Conservation (phyloP, 331 rosid species). For the Stylosanthes scabra region DNA sequence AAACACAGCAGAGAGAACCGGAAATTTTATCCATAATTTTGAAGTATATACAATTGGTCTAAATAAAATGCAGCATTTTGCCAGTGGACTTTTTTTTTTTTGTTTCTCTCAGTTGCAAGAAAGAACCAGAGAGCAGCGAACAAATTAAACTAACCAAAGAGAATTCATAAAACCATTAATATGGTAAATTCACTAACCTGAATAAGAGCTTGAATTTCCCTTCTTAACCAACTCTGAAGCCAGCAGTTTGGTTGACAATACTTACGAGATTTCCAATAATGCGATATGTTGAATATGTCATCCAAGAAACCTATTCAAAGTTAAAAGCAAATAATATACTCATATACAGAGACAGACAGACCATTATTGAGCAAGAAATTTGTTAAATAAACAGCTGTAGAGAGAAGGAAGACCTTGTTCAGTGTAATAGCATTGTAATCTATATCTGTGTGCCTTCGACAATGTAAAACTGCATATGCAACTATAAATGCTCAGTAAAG, state of each 20-base stretch:
- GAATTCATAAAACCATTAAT: constrained; percentile 9
- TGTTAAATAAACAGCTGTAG: constrained; percentile 26
- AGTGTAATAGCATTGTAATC: constrained; percentile 89
- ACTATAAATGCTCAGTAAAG: constrained; percentile 23
- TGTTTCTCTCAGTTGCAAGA: too few relatives aligned
- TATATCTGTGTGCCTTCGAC: constrained; percentile 74
- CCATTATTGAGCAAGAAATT: constrained; percentile 19
- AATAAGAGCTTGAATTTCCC: constrained; percentile 87
- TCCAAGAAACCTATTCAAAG: constrained; percentile 61
- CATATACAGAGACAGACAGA: background rate
- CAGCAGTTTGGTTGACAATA: constrained; percentile 70
- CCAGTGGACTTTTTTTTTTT: background rate
- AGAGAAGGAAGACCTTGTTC: constrained; percentile 75
- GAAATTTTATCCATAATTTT: background rate
- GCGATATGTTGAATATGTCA: constrained; percentile 62
- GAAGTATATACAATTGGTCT: background rate
- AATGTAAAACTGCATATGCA: constrained; percentile 71
- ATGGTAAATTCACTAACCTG: constrained; percentile 62
- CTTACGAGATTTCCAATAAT: constrained; percentile 68
- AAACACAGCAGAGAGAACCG: background rate
- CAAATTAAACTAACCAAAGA: constrained; percentile 5
- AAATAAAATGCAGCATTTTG: constrained; percentile 13
- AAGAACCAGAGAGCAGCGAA: constrained; percentile 2
- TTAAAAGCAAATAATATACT: background rate
- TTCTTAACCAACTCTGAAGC: constrained; percentile 80